These are phyloP conservation scores for Ustulina deusta DNA, from an alignment of 2,329 filamentous ascomycete genomes.

Conservation along the genomic window DNA sequence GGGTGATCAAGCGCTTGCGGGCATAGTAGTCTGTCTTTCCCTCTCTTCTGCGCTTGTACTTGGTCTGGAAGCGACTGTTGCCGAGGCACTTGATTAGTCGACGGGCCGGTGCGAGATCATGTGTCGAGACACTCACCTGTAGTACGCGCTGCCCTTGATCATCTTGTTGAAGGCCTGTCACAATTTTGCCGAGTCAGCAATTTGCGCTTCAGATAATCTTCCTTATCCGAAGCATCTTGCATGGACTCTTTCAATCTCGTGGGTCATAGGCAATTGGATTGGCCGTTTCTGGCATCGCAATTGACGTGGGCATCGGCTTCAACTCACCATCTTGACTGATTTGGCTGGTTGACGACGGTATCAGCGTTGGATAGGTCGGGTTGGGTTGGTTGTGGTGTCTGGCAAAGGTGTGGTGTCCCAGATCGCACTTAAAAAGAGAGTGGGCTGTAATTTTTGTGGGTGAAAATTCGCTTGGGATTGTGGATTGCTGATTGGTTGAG, in stretches of 20 bases:
- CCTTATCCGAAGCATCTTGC: constrained; percentile 97
- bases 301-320: constrained; percentile 52
- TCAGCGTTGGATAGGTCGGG: constrained; percentile 44
- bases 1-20: constrained; percentile 98
- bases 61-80: constrained; percentile 95
- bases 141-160: constrained; percentile 98
- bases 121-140: constrained; percentile 75
- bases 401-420: constrained; percentile 31
- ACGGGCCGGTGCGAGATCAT: background rate
- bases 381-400: constrained; percentile 35
- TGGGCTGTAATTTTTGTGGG: constrained; percentile 52
- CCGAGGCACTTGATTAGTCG: constrained; percentile 45
- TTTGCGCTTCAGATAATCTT: constrained; percentile 91
- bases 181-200: constrained; percentile 92
- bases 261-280: constrained; percentile 44
- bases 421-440: constrained; percentile 42
- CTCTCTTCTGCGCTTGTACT: constrained; percentile 96
- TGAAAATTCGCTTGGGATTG: constrained; percentile 51
- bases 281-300: constrained; percentile 51
- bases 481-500: constrained; percentile 32
- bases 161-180: constrained; percentile 89
- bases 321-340: constrained; percentile 78
- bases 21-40: constrained; percentile 99
- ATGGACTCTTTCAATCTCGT: constrained; percentile 71
- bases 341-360: constrained; percentile 57